phyloP scores from a whole-genome alignment of 495 filamentous ascomycete species.

The Lasiosphaeria ovina region DNA sequence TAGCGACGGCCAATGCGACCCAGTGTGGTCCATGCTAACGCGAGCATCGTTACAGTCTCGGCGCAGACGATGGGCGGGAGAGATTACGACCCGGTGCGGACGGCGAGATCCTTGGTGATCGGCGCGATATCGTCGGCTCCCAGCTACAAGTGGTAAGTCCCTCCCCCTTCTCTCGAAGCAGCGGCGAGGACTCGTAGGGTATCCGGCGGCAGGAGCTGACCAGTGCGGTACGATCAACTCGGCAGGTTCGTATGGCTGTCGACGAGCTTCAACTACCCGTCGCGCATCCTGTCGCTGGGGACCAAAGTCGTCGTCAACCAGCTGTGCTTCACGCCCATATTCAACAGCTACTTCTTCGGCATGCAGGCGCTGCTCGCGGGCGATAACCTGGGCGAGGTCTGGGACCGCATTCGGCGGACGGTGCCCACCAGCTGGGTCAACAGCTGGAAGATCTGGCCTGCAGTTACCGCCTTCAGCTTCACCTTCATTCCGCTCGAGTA shows the following conservation, averaged over 20 bases:
- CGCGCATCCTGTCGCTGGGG: constrained; percentile 63
- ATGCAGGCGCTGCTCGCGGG: constrained; percentile 66
- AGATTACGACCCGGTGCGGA: constrained; percentile 69
- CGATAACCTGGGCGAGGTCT: constrained; percentile 58
- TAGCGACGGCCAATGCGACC: background rate
- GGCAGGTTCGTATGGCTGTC: constrained; percentile 78
- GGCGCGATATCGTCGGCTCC: constrained; percentile 72
- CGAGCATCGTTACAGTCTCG: constrained; percentile 44
- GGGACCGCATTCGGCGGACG: constrained; percentile 68
- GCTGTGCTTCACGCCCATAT: constrained; percentile 75
- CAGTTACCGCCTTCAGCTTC: constrained; percentile 84
- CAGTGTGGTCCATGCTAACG: background rate
- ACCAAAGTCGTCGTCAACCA: constrained; percentile 84
- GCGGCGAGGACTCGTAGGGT: background rate
- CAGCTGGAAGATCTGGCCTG: constrained; percentile 85
- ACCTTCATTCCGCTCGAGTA: constrained; percentile 77
- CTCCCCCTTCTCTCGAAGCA: too few relatives aligned
- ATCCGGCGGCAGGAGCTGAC: too few relatives aligned
- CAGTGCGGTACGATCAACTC: constrained; percentile 2
- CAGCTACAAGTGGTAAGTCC: constrained; percentile 69
- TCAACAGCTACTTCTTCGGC: constrained; percentile 91
- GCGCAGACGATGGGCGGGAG: constrained; percentile 64
- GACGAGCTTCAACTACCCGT: constrained; percentile 75
- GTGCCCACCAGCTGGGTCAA: constrained; percentile 76
- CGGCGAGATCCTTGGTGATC: constrained; percentile 68